Conservation (phyloP, 805 yeast species). For the Starmera dryadoides region DNA sequence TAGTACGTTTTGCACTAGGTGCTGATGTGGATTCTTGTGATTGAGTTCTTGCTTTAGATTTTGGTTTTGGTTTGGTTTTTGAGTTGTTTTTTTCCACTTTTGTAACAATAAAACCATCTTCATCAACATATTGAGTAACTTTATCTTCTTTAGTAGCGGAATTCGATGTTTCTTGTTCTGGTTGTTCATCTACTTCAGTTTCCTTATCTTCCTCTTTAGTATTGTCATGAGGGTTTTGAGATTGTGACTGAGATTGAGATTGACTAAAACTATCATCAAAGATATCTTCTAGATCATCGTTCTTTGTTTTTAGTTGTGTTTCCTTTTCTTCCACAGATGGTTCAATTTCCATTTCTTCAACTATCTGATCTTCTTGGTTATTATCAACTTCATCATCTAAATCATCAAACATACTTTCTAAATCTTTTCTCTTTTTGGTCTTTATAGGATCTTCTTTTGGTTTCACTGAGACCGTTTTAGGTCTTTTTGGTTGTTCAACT, state of each 20-base stretch:
- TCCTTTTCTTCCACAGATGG: not conserved
- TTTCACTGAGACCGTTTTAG: slow-evolving; percentile 8
- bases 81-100: slow-evolving; percentile 14
- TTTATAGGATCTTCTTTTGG: slow-evolving; percentile 6
- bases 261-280: slow-evolving; percentile 15
- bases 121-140: slow-evolving; percentile 30
- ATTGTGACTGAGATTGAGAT: slow-evolving; percentile 5
- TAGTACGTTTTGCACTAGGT: slow-evolving; percentile 12
- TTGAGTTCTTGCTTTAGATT: slow-evolving; percentile 8
- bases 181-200: not conserved
- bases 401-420: slow-evolving; percentile 29
- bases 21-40: not conserved
- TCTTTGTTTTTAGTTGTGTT: not conserved
- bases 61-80: slow-evolving; percentile 12
- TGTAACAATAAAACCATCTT: slow-evolving; percentile 44
- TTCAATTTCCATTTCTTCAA: slow-evolving; percentile 1
- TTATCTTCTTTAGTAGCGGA: slow-evolving; percentile 7
- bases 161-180: not conserved
- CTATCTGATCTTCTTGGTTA: not conserved
- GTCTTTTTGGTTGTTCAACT: slow-evolving; percentile 4
- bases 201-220: not conserved
- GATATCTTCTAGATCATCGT: slow-evolving; percentile 10
- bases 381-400: slow-evolving; percentile 14
- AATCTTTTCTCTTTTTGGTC: slow-evolving; percentile 14
- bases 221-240: not conserved